Base-by-base conservation (phyloP, 768 basidiomycete genomes). In the Favolaschia claudopus region DNA sequence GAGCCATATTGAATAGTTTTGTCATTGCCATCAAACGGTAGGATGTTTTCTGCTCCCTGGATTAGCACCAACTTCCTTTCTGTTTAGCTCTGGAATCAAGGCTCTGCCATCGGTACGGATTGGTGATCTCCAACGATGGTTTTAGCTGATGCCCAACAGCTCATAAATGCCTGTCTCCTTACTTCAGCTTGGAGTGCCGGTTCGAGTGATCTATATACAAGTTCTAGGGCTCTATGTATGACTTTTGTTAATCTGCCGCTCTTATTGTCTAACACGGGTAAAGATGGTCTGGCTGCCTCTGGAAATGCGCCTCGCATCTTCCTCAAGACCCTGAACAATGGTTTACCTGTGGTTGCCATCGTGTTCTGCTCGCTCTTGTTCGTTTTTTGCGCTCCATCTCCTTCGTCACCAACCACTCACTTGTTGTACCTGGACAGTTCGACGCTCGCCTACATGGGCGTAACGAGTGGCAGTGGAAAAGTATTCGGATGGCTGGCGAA, bases 151-250 rank as follows among this genome's bases (percentile, higher is more conserved):
- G 43, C 4, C 40, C 39, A 20, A 13, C 40, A 90, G 88, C 77
- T 93, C 34, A 92, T 93, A 70, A 94, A 93, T 68, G 91, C 89
- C 4, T 87, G 85, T 70, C 80, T 96, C 14, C 75, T 99, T 62
- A 93, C 91, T 34, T 93, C 94, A 3, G 95, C 95, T 6, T 95
- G 92, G 89, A 96, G 95, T 24, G 95, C 95, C 31, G 93, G 92
- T 6, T 89, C 89, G 22, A 91, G 89, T 71, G 94, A 96, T 70
- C 72, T 97, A 42, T 96, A 94, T 76, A 95, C 93, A 4, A 89
- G 89, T 42, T 95, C 94, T 17, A 87, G 92, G 52, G 91, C 91
- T 0, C 81, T 98, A 9, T 96, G 91, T 92, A 61, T 66, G 6
- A 8, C 4, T 8, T 37, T 20, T 24, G 17, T n/a, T 17, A 39